A percentile compares a stretch with the other conserved stretches of the same genome.
phyloP scores from a whole-genome alignment of 768 basidiomycete genomes.

The Boletus pseudopeckii region DNA sequence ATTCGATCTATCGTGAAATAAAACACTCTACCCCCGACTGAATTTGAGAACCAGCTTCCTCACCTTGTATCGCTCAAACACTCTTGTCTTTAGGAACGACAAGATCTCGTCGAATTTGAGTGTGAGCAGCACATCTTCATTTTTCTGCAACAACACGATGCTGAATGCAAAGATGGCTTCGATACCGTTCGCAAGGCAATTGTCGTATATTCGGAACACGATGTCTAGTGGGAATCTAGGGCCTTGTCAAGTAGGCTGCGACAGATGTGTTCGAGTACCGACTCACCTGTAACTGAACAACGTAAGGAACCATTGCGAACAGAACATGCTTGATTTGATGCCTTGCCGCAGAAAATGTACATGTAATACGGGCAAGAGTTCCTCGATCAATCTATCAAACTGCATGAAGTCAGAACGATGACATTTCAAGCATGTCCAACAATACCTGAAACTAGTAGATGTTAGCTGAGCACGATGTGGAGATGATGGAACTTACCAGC shows the following conservation, averaged over 20 bases:
- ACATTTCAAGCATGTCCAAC: constrained; percentile 3
- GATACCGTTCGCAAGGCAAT: constrained; percentile 93
- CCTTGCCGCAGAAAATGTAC: constrained; percentile 92
- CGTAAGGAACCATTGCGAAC: constrained; percentile 98
- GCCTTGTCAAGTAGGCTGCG: background rate
- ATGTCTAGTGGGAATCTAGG: constrained; percentile 87
- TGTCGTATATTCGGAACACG: constrained; percentile 96
- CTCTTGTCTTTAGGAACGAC: constrained; percentile 70
- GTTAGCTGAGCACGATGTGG: background rate
- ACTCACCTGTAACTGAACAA: constrained; percentile 90
- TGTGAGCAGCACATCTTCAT: constrained; percentile 72
- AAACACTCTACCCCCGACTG: background rate
- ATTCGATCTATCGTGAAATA: constrained; percentile 23
- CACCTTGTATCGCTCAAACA: constrained; percentile 83
- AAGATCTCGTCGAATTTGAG: constrained; percentile 93
- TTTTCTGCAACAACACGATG: constrained; percentile 79
- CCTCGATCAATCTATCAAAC: constrained; percentile 94
- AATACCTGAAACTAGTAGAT: constrained; percentile 56
- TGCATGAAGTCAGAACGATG: constrained; percentile 34
- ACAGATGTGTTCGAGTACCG: background rate
- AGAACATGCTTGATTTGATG: constrained; percentile 97
- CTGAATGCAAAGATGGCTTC: constrained; percentile 97
- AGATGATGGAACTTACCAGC: constrained; percentile 49
- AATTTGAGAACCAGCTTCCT: background rate
- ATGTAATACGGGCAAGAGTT: constrained; percentile 87